Evolutionary conservation across 2,329 filamentous ascomycete species (phyloP).

Genomic region (Penicillium sp.): DNA sequence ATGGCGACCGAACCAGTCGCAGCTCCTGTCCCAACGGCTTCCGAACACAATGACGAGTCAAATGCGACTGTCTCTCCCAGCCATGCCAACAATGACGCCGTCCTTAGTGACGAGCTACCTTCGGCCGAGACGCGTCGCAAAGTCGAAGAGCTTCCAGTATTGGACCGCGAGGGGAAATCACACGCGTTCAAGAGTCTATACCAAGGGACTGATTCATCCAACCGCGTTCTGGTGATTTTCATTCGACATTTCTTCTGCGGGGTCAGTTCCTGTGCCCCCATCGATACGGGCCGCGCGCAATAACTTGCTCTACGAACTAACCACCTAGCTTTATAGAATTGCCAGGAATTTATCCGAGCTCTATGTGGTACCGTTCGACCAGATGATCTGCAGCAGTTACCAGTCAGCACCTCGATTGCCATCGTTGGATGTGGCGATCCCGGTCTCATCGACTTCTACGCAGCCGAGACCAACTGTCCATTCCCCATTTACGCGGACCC

Average conservation of each 20-base stretch:
- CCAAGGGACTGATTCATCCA: constrained; percentile 29
- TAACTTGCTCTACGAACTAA: neutral
- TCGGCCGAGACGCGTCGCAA: constrained; percentile 5
- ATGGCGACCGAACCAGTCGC: too few species aligned
- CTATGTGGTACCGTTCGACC: constrained; percentile 54
- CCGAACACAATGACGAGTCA: too few species aligned
- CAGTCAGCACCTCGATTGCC: constrained; percentile 55
- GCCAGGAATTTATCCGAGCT: constrained; percentile 65
- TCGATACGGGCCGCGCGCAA: too few species aligned
- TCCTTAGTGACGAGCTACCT: neutral
- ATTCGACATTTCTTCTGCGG: constrained; percentile 76
- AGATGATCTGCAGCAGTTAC: constrained; percentile 39
- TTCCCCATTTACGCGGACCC: constrained; percentile 77
- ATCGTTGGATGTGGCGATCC: constrained; percentile 69
- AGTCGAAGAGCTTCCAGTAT: constrained; percentile 36
- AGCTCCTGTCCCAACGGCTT: too few species aligned
- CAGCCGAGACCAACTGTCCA: constrained; percentile 55
- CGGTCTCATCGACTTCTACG: constrained; percentile 62
- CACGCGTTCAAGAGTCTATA: constrained; percentile 60
- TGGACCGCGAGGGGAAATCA: constrained; percentile 56
- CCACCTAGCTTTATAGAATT: constrained; percentile 51
- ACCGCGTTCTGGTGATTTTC: constrained; percentile 64
- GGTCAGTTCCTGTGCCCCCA: too few species aligned
- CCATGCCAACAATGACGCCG: too few species aligned
- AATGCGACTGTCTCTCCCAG: too few species aligned